These are phyloP conservation scores for Penicillium desertorum DNA, from an alignment of 495 filamentous ascomycete species.

Conservation along the genomic window DNA sequence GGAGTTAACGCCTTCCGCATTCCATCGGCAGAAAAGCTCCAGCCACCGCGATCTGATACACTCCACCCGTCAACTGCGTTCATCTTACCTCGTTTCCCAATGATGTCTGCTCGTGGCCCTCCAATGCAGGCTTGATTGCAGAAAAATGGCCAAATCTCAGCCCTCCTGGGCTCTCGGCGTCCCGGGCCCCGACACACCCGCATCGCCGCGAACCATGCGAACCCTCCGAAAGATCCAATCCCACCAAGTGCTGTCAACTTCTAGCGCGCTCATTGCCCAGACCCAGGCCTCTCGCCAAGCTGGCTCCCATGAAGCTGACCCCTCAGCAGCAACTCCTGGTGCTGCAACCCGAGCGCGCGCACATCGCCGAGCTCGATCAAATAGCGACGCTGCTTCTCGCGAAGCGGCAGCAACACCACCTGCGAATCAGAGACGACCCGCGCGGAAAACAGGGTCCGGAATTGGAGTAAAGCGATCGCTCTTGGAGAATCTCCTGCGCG, in stretches of 20 bases:
- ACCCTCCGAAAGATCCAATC: conserved; percentile 55
- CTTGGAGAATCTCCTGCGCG: conserved; percentile 64
- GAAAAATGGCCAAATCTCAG: conserved; percentile 26
- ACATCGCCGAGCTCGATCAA: conserved; percentile 64
- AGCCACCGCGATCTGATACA: conserved; percentile 24
- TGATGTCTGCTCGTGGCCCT: conserved; percentile 2
- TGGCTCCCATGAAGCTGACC: conserved; percentile 17
- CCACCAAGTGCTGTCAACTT: conserved; percentile 47
- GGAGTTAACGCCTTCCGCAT: conserved; percentile 7
- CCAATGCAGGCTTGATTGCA: conserved; percentile 14
- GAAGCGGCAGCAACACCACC: conserved; percentile 38
- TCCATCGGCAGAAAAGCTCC: conserved; percentile 24
- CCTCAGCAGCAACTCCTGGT: conserved; percentile 25
- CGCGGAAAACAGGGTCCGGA: conserved; percentile 54
- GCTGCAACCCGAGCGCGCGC: conserved; percentile 28
- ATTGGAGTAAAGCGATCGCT: conserved; percentile 59
- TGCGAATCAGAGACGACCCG: conserved; percentile 46
- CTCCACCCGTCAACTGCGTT: conserved; percentile 7
- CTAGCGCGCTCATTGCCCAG: conserved; percentile 31
- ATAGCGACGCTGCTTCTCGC: conserved; percentile 63
- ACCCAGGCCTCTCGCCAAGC: conserved; percentile 43
- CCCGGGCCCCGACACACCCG: conserved; percentile 34
- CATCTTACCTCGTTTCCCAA: not conserved
- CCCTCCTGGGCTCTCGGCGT: conserved; percentile 31
- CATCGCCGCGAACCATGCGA: conserved; percentile 50